Evolutionary conservation across 176 grass and related monocot species (phyloP), one percentile per base, ranked within the genome.

Genomic region (Eragrostis curvula): DNA sequence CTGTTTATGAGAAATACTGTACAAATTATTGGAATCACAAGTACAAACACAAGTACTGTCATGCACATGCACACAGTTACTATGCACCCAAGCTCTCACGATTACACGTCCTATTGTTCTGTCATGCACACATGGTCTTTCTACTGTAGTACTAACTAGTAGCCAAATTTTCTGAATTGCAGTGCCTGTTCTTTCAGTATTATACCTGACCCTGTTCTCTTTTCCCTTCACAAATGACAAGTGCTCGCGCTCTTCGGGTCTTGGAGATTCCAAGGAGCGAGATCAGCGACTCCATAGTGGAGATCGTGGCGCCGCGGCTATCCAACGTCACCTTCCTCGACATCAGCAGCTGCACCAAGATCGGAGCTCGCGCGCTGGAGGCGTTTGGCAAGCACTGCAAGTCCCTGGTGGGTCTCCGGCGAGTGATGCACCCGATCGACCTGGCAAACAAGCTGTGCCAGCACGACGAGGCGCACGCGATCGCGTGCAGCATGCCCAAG

Each of bases 261-360:
- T 57, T 99, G 67, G 97, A 99, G 89, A 86, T 99, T 12, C 93
- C 97, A 12, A 62, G 97, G 67, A 99, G 97, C 41, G 88, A 99
- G 85, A 96, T 99, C 84, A 99, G 89, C 29, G 91, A 99, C 74
- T 80, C 87, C 18, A 81, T 90, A 15, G 93, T 92, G 50, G 97
- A 99, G 41, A 68, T 64, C 11, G 82, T 94, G 3, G 93, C 93
- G 15, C 93, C 93, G 10, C 68, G 82, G 30, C 72, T 99, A 3
- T 77, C 89, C 3, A 82, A 86, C 71, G 81, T 99, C 5, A 99
- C 97, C 0, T 96, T 94, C 87, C 82, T 99, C 14, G 97, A 99
- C 66, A 40, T 99, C 29, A 99, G 97, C 77, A 91, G 92, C 85
- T 99, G 97, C 81, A 92, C 79, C 41, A 99, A 96, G 83, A 90